Evolutionary conservation across 2,329 filamentous ascomycete species (phyloP).

Genomic region (Nemania sp.): DNA sequence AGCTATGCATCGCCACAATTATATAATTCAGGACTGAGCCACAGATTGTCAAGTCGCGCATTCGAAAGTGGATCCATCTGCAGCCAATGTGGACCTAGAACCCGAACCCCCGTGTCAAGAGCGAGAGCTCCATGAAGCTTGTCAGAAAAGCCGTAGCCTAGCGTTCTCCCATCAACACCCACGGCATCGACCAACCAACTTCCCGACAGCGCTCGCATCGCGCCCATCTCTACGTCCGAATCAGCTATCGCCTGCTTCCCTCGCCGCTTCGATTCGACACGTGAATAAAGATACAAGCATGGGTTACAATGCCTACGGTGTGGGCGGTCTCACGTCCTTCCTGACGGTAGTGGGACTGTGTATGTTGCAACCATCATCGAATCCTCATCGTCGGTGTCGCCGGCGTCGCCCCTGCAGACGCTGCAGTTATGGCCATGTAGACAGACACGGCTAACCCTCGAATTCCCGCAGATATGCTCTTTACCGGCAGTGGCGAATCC

Average conservation of each 20-base stretch:
- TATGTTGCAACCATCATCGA: slow-evolving; percentile 28
- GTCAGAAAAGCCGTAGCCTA: slow-evolving; percentile 24
- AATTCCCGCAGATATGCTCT: slow-evolving; percentile 81
- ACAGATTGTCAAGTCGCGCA: not conserved
- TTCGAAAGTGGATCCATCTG: not conserved
- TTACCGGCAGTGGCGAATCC: slow-evolving; percentile 91
- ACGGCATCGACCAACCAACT: slow-evolving; percentile 17
- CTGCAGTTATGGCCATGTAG: too few species aligned
- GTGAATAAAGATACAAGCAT: slow-evolving; percentile 11
- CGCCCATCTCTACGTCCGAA: slow-evolving; percentile 15
- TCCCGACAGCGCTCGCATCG: slow-evolving; percentile 20
- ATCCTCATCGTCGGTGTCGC: not conserved
- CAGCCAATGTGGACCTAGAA: slow-evolving; percentile 3
- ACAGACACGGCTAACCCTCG: slow-evolving; percentile 15
- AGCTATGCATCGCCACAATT: not conserved
- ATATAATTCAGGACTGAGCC: not conserved
- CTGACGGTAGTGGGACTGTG: slow-evolving; percentile 36
- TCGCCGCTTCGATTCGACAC: slow-evolving; percentile 8
- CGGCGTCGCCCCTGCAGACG: too few species aligned
- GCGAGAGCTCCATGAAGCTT: slow-evolving; percentile 25
- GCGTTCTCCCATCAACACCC: slow-evolving; percentile 1
- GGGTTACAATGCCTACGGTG: slow-evolving; percentile 25
- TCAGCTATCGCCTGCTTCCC: not conserved
- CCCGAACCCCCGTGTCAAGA: slow-evolving; percentile 15
- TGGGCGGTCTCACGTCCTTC: slow-evolving; percentile 30